Evolutionary conservation across 306 rosid species (phyloP), one percentile per base, ranked within the genome.

Genomic region (Ormosia semicastrata): DNA sequence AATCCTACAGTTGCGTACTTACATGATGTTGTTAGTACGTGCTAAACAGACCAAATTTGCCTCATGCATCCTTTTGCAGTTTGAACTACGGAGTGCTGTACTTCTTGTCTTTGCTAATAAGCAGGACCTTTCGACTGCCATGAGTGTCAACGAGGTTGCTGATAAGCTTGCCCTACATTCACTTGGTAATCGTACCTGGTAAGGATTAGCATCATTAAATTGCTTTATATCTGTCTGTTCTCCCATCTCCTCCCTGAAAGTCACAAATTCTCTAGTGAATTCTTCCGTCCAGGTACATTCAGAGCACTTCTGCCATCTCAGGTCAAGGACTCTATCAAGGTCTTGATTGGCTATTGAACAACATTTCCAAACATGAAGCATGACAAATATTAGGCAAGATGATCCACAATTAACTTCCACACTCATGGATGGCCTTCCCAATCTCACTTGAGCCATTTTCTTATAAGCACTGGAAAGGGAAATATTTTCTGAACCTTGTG

Each of bases 321-420:
- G 82, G 92, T 50, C 79, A 85, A 65, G 91, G 89, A 65, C 90
- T 89, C 41, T 74, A 84, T 56, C 80, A 67, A 60, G 88, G 90
- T 17, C 87, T 89, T 43, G 85, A 91, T 67, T 87, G 89, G 89
- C 84, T 82, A 41, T 40, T 86, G 11, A 78, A 54, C 74, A 79
- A 79, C 15, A 49, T 80, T 41, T 33, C 15, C 49, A 53, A 54
- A 41, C 24, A 74, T 36, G 76, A 15, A 18, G 18, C 43, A 47
- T 57, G 58, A 53, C 56, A 47, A 10, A 7, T 29, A 24, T 24
- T 24, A 24, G 24, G 24, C 24, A 24, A 24, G 24, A 24, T 24
- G 53, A 10, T 59, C 58, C 37, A 11, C 3, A 7, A 56, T n/a
- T 34, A 15, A 71, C 10, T 62, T n/a, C 39, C 79, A 60, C 24